Conservation (phyloP, 75 land plant genomes). For the Larix kaempferi region DNA sequence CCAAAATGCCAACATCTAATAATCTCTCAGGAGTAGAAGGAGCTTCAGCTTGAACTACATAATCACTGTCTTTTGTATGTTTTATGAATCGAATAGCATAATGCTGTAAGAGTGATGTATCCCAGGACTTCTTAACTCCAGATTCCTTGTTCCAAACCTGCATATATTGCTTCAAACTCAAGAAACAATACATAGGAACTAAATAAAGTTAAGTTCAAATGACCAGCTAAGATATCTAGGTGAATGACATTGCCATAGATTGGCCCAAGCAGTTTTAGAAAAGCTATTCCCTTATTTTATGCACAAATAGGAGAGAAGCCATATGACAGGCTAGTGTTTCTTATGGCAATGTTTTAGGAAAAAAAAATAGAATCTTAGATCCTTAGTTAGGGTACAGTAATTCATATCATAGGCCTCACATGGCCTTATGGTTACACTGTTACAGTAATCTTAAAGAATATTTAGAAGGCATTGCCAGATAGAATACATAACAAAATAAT, state of each 20-base stretch:
- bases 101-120: slow-evolving; percentile 23
- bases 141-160: slow-evolving; percentile 4
- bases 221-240: not conserved
- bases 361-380: not conserved
- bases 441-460: not conserved
- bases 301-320: not conserved
- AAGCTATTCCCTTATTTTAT: not conserved
- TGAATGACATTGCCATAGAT: not conserved
- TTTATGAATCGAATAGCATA: slow-evolving; percentile 77
- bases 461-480: not conserved
- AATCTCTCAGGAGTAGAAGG: slow-evolving; percentile 62
- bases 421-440: not conserved
- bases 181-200: not conserved
- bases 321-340: not conserved
- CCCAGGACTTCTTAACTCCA: not conserved
- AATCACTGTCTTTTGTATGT: slow-evolving; percentile 17
- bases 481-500: not conserved
- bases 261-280: not conserved
- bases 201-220: not conserved
- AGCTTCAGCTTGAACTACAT: slow-evolving; percentile 47
- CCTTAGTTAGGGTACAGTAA: not conserved
- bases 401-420: not conserved
- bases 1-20: slow-evolving; percentile 42
- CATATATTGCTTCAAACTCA: slow-evolving; percentile 5
- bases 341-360: not conserved